Conservation (phyloP, 306 rosid species). For the Vicia faba region DNA sequence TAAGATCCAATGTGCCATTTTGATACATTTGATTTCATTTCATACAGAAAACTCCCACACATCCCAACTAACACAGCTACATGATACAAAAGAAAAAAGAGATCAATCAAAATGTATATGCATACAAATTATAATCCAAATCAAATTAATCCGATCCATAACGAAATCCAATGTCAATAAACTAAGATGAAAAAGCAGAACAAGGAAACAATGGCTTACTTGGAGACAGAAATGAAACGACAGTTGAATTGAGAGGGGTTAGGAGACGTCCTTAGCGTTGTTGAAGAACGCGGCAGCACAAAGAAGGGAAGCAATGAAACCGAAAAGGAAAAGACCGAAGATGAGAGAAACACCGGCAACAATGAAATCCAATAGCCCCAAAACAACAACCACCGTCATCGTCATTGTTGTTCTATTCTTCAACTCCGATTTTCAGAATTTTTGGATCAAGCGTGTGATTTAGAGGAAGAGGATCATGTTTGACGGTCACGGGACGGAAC, state of each 20-base stretch:
- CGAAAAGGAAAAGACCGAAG: conserved; percentile 57
- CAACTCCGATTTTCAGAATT: background rate
- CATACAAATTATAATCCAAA: too few species aligned
- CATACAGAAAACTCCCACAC: background rate
- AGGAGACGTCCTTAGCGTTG: conserved; percentile 55
- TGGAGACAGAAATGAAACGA: background rate
- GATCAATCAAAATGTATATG: conserved; percentile 1
- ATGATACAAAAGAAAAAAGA: background rate
- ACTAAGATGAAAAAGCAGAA: too few species aligned
- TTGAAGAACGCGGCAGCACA: conserved; percentile 68
- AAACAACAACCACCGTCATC: conserved; percentile 40
- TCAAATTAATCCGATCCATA: too few species aligned
- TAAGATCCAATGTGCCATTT: background rate
- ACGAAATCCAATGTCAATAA: too few species aligned
- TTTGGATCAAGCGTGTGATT: too few species aligned
- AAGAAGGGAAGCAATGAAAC: conserved; percentile 68
- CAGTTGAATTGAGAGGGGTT: background rate
- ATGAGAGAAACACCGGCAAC: conserved; percentile 69
- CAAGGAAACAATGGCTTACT: too few species aligned
- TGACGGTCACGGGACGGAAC: too few species aligned
- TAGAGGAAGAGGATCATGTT: too few species aligned
- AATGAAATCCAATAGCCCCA: conserved; percentile 63
- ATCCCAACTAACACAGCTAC: background rate
- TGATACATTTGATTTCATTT: background rate
- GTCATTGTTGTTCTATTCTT: conserved; percentile 4